A percentile compares a stretch with the other conserved stretches of the same genome.
phyloP scores from a whole-genome alignment of 768 basidiomycete genomes.

The Tylopilus subfusipes region DNA sequence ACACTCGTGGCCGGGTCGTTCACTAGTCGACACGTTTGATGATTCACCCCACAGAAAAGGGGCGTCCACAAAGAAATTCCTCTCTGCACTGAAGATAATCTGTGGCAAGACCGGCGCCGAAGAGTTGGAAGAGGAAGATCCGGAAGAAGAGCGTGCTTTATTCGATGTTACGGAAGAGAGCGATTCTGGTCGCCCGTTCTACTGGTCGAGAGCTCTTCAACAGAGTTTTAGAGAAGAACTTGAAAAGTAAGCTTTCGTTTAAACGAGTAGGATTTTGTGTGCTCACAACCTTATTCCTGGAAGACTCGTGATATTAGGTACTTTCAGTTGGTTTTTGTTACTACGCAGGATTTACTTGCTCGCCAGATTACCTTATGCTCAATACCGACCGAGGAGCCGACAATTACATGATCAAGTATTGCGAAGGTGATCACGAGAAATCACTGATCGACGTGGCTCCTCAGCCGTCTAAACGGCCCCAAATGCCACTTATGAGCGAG shows the following conservation, averaged over 20 bases:
- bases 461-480: conserved; percentile 57
- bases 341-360: conserved; percentile 1
- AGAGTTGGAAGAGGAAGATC: conserved; percentile 70
- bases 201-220: conserved; percentile 78
- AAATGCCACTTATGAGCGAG: conserved; percentile 75
- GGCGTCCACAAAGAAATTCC: conserved; percentile 60
- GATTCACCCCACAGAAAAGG: conserved; percentile 78
- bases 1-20: conserved; percentile 85
- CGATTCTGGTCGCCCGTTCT: conserved; percentile 60
- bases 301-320: conserved; percentile 82
- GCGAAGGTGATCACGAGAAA: conserved; percentile 77
- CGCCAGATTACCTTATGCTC: conserved; percentile 81
- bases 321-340: background rate
- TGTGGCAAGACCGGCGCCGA: conserved; percentile 81
- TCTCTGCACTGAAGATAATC: conserved; percentile 69
- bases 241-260: conserved; percentile 60
- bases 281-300: conserved; percentile 7
- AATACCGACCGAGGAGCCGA: conserved; percentile 86
- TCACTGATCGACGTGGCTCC: conserved; percentile 76
- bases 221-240: conserved; percentile 83
- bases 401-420: conserved; percentile 92
- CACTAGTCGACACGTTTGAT: conserved; percentile 82
- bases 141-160: conserved; percentile 67
- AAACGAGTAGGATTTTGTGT: background rate
- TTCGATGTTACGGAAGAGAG: conserved; percentile 63